These are phyloP conservation scores for Lobosporangium transversale DNA, from an alignment of 192 early-diverging fungal genomes.

Conservation along the genomic window DNA sequence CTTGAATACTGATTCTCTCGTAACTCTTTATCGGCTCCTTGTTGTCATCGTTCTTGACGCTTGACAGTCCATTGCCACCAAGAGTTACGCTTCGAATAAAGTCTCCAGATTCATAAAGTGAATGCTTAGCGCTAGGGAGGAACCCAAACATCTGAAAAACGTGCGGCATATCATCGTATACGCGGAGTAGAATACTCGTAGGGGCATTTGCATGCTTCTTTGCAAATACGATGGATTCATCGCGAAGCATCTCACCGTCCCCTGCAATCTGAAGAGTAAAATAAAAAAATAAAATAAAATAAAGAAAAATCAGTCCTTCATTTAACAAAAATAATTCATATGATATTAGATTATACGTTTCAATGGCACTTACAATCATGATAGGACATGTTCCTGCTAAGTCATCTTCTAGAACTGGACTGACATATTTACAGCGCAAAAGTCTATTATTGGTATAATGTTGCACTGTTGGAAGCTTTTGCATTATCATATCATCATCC, in stretches of 20 bases:
- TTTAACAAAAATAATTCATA: too few relatives aligned
- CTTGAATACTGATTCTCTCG: slow-evolving; percentile 23
- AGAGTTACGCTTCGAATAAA: slow-evolving; percentile 44
- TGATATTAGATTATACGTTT: too few relatives aligned
- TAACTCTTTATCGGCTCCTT: slow-evolving; percentile 6
- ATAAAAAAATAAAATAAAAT: background rate
- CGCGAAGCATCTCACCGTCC: slow-evolving; percentile 56
- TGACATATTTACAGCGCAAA: slow-evolving; percentile 56
- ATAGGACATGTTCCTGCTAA: slow-evolving; percentile 55
- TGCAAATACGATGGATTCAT: slow-evolving; percentile 59
- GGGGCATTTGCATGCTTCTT: slow-evolving; percentile 41
- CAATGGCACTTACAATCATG: slow-evolving; percentile 54
- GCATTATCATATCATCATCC: slow-evolving; percentile 17
- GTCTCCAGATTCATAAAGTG: slow-evolving; percentile 31
- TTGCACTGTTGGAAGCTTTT: slow-evolving; percentile 47
- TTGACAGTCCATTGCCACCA: slow-evolving; percentile 8
- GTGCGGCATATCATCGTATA: slow-evolving; percentile 64
- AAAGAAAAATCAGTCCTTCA: too few relatives aligned
- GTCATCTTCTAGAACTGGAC: slow-evolving; percentile 55
- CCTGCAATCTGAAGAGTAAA: slow-evolving; percentile 53
- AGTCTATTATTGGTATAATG: slow-evolving; percentile 57
- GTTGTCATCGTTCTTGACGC: background rate
- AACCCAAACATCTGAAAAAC: slow-evolving; percentile 61
- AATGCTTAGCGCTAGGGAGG: slow-evolving; percentile 46
- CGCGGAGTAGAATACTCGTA: slow-evolving; percentile 36